Evolutionary conservation across 768 basidiomycete genomes (phyloP).

Genomic region (Trametes meyenii): DNA sequence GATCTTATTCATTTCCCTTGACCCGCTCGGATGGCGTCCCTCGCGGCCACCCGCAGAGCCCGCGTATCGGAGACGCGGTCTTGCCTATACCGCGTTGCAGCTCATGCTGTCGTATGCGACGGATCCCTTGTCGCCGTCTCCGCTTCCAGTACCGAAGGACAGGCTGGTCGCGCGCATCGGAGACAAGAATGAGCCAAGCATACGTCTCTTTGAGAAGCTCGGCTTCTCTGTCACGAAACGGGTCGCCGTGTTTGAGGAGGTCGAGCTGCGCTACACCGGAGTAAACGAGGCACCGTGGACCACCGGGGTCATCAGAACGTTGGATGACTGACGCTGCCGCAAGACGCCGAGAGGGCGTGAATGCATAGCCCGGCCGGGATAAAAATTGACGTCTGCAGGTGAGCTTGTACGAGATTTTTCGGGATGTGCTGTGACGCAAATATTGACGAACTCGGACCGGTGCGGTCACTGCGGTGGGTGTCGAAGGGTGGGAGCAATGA

Average conservation of each 20-base stretch:
- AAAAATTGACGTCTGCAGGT: too few relatives aligned
- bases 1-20: constrained; percentile 5
- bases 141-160: constrained; percentile 46
- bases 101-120: constrained; percentile 74
- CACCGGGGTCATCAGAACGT: constrained; percentile 13
- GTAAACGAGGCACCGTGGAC: constrained; percentile 18
- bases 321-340: not conserved
- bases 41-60: constrained; percentile 47
- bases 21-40: not conserved
- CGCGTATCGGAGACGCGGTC: constrained; percentile 67
- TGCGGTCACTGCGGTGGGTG: too few relatives aligned
- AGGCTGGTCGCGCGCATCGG: constrained; percentile 73
- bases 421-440: too few relatives aligned
- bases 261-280: constrained; percentile 65
- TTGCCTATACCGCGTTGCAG: constrained; percentile 62
- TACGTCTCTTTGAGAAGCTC: constrained; percentile 71
- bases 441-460: too few relatives aligned
- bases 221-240: constrained; percentile 72
- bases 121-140: constrained; percentile 28
- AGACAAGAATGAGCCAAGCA: constrained; percentile 67
- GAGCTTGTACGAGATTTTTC: too few relatives aligned
- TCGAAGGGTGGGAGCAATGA: too few relatives aligned
- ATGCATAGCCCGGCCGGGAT: not conserved
- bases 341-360: not conserved
- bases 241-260: constrained; percentile 78